Conservation (phyloP, 2,329 filamentous ascomycete genomes). For the Aspergillus japonicus region DNA sequence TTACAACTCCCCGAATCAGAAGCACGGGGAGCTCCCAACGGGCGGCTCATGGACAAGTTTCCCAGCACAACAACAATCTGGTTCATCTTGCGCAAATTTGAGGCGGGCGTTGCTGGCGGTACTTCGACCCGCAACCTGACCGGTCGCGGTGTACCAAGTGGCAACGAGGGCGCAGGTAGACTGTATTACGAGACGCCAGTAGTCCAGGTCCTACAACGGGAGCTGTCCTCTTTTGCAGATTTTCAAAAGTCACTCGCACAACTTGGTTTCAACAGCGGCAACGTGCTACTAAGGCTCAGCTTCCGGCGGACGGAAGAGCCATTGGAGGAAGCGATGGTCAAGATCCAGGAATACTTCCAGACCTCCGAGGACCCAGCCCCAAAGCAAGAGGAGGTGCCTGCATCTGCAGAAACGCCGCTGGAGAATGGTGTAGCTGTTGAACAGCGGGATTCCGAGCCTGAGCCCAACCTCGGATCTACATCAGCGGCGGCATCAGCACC, state of each 20-base stretch:
- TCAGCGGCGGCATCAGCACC: constrained; percentile 9
- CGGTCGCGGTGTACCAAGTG: constrained; percentile 70
- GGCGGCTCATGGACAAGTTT: constrained; percentile 78
- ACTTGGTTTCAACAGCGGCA: constrained; percentile 82
- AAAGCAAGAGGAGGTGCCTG: constrained; percentile 23
- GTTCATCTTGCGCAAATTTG: constrained; percentile 86
- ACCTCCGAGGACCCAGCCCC: constrained; percentile 35
- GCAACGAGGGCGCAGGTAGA: constrained; percentile 63
- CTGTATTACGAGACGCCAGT: constrained; percentile 86
- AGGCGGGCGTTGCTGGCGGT: constrained; percentile 67
- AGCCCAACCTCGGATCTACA: constrained; percentile 14
- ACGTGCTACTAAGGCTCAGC: constrained; percentile 71
- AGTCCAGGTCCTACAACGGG: constrained; percentile 77
- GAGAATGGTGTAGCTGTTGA: constrained; percentile 9
- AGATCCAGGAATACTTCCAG: constrained; percentile 76
- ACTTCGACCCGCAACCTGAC: constrained; percentile 74
- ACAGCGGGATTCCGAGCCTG: constrained; percentile 7
- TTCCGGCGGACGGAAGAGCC: constrained; percentile 76
- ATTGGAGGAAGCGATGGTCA: constrained; percentile 77
- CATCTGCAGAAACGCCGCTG: constrained; percentile 17
- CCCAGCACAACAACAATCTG: constrained; percentile 85
- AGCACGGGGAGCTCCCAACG: constrained; percentile 59
- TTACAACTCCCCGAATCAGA: constrained; percentile 77
- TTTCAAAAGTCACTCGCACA: constrained; percentile 87
- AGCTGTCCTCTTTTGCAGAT: constrained; percentile 72